Evolutionary conservation across 495 filamentous ascomycete species (phyloP).

Genomic region (Penicillium mononematosum): DNA sequence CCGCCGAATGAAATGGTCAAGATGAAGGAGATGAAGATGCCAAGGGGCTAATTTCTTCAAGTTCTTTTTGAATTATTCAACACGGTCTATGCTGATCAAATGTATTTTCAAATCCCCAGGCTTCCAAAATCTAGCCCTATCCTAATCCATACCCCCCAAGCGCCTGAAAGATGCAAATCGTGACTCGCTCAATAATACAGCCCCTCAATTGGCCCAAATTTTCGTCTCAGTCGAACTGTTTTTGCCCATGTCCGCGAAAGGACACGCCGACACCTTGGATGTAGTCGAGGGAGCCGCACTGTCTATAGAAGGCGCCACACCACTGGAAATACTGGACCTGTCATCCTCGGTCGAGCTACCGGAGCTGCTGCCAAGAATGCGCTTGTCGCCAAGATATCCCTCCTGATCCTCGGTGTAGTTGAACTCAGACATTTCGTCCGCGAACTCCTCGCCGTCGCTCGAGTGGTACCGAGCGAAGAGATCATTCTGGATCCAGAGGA

Average conservation of each 20-base stretch:
- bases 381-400: constrained; percentile 56
- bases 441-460: constrained; percentile 68
- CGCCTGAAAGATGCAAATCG: constrained; percentile 12
- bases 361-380: constrained; percentile 42
- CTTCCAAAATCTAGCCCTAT: neutral
- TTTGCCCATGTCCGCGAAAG: constrained; percentile 37
- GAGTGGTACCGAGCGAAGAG: constrained; percentile 75
- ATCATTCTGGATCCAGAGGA: constrained; percentile 77
- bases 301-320: constrained; percentile 19
- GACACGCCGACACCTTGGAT: constrained; percentile 30
- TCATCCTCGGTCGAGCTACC: constrained; percentile 38
- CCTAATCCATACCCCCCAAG: constrained; percentile 2
- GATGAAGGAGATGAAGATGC: neutral
- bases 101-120: neutral
- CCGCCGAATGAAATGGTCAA: neutral
- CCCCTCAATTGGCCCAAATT: constrained; percentile 38
- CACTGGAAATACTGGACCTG: constrained; percentile 31
- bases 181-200: neutral
- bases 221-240: constrained; percentile 32
- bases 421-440: constrained; percentile 54
- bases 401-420: constrained; percentile 54
- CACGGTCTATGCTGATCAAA: neutral
- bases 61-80: neutral
- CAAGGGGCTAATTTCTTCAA: neutral
- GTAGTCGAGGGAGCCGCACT: constrained; percentile 22